These are phyloP conservation scores for Prinsepia uniflora DNA, from an alignment of 306 rosid genomes.

Conservation along the genomic window DNA sequence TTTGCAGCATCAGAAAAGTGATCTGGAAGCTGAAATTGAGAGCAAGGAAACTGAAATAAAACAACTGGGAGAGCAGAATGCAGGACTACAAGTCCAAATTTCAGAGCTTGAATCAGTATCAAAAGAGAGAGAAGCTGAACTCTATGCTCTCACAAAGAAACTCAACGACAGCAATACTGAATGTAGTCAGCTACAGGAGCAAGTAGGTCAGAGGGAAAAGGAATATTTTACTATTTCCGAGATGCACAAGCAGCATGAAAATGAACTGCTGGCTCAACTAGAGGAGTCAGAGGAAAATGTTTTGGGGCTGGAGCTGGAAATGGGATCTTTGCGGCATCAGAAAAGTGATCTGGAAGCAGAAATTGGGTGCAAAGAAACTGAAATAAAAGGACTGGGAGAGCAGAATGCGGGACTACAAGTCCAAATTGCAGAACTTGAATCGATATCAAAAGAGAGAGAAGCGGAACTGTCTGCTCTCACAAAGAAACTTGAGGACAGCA, in stretches of 20 bases:
- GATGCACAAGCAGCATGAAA: conserved; percentile 46
- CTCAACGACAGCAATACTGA: conserved; percentile 34
- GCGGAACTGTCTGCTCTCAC: conserved; percentile 41
- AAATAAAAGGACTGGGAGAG: conserved; percentile 47
- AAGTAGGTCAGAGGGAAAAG: conserved; percentile 42
- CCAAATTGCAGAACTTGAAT: conserved; percentile 53
- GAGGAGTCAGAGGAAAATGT: conserved; percentile 33
- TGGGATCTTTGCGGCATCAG: conserved; percentile 43
- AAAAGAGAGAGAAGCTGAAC: conserved; percentile 53
- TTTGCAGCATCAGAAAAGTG: conserved; percentile 42
- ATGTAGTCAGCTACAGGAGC: conserved; percentile 43
- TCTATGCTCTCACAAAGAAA: conserved; percentile 41
- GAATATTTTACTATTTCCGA: conserved; percentile 50
- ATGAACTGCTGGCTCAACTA: conserved; percentile 40
- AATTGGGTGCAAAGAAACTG: conserved; percentile 36
- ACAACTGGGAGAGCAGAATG: conserved; percentile 47
- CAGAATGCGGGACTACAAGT: conserved; percentile 39
- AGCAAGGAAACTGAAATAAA: conserved; percentile 37
- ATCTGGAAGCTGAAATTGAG: conserved; percentile 44
- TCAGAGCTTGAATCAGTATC: conserved; percentile 44
- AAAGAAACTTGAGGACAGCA: conserved; percentile 43
- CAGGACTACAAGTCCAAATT: conserved; percentile 42
- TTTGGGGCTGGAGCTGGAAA: conserved; percentile 35
- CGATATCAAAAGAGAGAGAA: conserved; percentile 49
- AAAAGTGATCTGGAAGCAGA: conserved; percentile 44